Percentiles rank a stretch among this genome's conserved stretches.
Conservation (phyloP, 2,329 filamentous ascomycete species). For the Calonectria crousiana region DNA sequence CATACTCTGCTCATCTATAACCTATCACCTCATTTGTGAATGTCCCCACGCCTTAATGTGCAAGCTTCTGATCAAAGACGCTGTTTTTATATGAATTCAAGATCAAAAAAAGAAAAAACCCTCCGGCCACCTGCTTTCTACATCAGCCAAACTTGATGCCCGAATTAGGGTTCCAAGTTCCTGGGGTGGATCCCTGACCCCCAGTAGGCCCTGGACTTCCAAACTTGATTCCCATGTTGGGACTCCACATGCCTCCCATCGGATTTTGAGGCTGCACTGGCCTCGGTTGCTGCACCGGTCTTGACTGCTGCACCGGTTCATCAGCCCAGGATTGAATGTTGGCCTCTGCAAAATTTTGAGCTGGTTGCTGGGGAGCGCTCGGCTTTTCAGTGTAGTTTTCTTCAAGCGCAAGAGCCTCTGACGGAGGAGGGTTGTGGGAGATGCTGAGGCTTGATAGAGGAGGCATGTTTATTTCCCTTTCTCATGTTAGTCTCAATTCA, state of each 20-base stretch:
- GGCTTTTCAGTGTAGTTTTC: constrained; percentile 38
- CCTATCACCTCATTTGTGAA: background rate
- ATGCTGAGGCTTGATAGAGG: constrained; percentile 60
- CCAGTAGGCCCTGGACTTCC: constrained; percentile 55
- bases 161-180: constrained; percentile 70
- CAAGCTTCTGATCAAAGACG: background rate
- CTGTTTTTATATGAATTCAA: background rate
- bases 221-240: constrained; percentile 86
- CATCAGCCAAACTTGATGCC: constrained; percentile 68
- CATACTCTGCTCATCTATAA: background rate
- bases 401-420: constrained; percentile 34
- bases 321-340: constrained; percentile 71
- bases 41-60: background rate
- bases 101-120: background rate
- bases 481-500: constrained; percentile 24
- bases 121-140: too few species aligned
- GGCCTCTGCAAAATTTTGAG: constrained; percentile 55
- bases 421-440: constrained; percentile 44
- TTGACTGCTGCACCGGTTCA: constrained; percentile 67
- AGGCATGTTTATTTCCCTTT: constrained; percentile 65
- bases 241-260: constrained; percentile 71
- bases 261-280: constrained; percentile 58
- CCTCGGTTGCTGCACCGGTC: constrained; percentile 66
- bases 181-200: constrained; percentile 44
- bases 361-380: constrained; percentile 38